Percentiles rank a stretch among this genome's conserved stretches.
phyloP scores from a whole-genome alignment of 495 filamentous ascomycete species.

The Sabuloglossum arenarium region DNA sequence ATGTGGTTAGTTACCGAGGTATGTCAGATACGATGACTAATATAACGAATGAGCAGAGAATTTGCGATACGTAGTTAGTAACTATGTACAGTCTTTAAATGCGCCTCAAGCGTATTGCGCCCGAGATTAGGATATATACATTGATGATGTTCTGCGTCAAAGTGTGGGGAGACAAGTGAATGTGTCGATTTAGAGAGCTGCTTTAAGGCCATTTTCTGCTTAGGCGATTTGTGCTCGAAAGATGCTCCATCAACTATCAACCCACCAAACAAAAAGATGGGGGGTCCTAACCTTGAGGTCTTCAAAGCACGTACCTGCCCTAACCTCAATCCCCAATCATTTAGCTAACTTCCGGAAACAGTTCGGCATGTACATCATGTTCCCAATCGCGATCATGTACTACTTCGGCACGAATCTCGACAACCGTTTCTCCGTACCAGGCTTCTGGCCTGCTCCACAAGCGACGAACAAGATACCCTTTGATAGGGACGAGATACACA shows the following conservation, averaged over 20 bases:
- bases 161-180: no score
- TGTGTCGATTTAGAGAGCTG: no score
- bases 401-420: constrained; percentile 99
- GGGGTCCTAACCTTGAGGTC: constrained; percentile 81
- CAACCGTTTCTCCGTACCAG: constrained; percentile 61
- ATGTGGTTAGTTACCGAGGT: neutral
- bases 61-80: no score
- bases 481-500: constrained; percentile 68
- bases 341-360: constrained; percentile 14
- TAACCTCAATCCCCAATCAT: neutral
- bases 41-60: no score
- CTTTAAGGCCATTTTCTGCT: no score
- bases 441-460: constrained; percentile 83
- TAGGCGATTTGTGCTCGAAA: no score
- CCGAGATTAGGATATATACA: no score
- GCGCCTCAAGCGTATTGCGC: no score
- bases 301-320: constrained; percentile 49
- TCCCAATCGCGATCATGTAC: constrained; percentile 98
- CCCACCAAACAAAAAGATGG: constrained; percentile 29
- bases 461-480: constrained; percentile 76
- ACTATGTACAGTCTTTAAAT: no score
- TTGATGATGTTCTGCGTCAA: no score
- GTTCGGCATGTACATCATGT: constrained; percentile 98
- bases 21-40: neutral
- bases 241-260: neutral